Conservation (phyloP, 83 land plant species). For the Thuja plicata region DNA sequence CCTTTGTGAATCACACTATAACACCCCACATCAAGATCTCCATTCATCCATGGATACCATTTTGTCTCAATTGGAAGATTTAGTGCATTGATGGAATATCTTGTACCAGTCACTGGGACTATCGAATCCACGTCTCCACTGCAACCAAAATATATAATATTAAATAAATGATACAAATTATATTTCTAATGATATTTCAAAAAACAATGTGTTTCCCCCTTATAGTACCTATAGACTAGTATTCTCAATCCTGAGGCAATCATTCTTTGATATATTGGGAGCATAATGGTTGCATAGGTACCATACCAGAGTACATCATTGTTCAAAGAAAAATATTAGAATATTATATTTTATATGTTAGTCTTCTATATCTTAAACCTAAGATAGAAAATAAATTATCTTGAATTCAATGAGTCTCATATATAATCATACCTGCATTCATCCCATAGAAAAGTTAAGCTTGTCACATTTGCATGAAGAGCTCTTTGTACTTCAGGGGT, state of each 20-base stretch:
- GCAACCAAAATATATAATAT: too few relatives aligned
- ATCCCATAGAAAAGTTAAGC: conserved; percentile 3
- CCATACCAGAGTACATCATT: background rate
- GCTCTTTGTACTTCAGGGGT: conserved; percentile 47
- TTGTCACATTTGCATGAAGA: conserved; percentile 36
- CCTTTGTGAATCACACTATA: too few relatives aligned
- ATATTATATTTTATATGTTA: background rate
- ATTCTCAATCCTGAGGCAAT: background rate
- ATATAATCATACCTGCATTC: background rate
- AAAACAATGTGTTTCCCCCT: background rate
- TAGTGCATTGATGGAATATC: conserved; percentile 1
- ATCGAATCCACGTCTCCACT: too few relatives aligned
- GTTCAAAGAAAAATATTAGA: background rate
- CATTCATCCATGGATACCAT: conserved; percentile 58
- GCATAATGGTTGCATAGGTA: background rate
- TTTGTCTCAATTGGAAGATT: conserved; percentile 23
- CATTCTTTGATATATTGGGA: background rate
- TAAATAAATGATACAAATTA: background rate
- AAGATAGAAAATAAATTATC: too few relatives aligned
- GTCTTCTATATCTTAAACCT: background rate
- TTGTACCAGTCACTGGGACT: too few relatives aligned
- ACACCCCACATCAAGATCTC: conserved; percentile 35
- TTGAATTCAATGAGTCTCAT: background rate
- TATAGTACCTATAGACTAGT: background rate
- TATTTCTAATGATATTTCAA: background rate